Evolutionary conservation across 2,329 filamentous ascomycete species (phyloP), one percentile per base, ranked within the genome.

Genomic region (Chrysoporthe puriensis): DNA sequence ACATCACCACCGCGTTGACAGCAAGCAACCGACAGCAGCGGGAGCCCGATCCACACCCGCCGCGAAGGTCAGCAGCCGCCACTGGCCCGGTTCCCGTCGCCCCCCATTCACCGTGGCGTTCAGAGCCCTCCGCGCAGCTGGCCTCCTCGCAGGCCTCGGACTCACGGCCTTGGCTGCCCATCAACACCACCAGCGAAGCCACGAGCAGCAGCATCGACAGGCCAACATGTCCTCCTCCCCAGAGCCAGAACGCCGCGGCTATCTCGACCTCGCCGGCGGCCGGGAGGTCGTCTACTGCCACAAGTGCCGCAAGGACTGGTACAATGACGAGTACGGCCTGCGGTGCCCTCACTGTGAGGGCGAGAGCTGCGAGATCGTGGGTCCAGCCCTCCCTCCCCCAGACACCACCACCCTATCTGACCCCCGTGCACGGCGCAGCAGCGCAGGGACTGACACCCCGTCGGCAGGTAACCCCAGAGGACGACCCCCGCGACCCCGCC

Each of bases 211-310:
- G 69, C 76, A 59, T 70, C 56, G 5, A 70, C 70, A 69, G 61
- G 34, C 67, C 69, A 69, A 56, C 66, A 77, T 75, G 75, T 73
- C 74, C 40, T 72, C 72, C 63, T 72, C 56, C 63, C 66, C 21
- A 40, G 21, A 11, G 32, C 42, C 46, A 48, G 44, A 18, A 56
- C 32, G 46, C 44, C 16, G 54, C 44, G 59, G 62, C 64, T 84
- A 83, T 73, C 82, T 89, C 67, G 84, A 86, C 75, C 83, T 83
- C 71, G 79, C 78, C 32, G 74, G 77, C 5, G 80, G 80, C 70
- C 84, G 88, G 71, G 92, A 97, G 76, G 87, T 95, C 71, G 90
- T 97, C 65, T 96, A 86, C 78, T 99, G 96, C 79, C 93, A 98
- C 79, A 81, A 85, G 69, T 98, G 96, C 80, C 78, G 85, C 63